Evolutionary conservation across 306 rosid genomes (phyloP), one percentile per base, ranked within the genome.

Genomic region (Inga leiocalycina): DNA sequence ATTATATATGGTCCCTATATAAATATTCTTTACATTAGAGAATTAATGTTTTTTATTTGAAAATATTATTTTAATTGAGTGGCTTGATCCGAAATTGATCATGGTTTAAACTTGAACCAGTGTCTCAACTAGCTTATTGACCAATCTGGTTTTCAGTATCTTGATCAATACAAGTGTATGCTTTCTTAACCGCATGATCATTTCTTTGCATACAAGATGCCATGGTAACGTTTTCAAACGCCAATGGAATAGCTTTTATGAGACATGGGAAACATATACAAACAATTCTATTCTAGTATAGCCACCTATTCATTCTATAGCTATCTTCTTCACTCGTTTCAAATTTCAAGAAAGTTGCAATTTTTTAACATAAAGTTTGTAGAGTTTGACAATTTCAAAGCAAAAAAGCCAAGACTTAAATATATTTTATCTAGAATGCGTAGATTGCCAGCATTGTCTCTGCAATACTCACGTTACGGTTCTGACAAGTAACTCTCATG

Each of bases 391-490:
- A 70, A 27, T 12, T 12, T 6, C 4, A 27, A 27, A 62, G 37
- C 43, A 6, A 27, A 24, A 62, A 71, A 2, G 20, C 8, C 2
- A 13, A 14, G 41, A 22, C 19, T 27, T 7, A 7, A 8, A 57
- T n/a, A 57, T 27, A 72, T 72, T 46, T 8, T 43, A 71, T 11
- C 52, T 72, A 14, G 76, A 51, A 72, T 45, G 76, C 76, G 76
- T 72, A 45, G 8, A 46, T 27, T 72, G 41, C 22, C 76, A 72
- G 59, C 76, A 46, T 22, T 24, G 75, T 44, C 12, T 41, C 52
- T 41, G 74, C 74, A 41, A 20, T 41, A 71, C 22, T 44, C 54
- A 72, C 41, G 51, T 72, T 46, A 72, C 59, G 76, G 76, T 45
- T 51, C 20, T 72, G 59, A 72, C 13, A 72, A 72, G 76, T 8